These are phyloP conservation scores for Zygoascus biomembranicola DNA, from an alignment of 805 yeast species.

Conservation along the genomic window DNA sequence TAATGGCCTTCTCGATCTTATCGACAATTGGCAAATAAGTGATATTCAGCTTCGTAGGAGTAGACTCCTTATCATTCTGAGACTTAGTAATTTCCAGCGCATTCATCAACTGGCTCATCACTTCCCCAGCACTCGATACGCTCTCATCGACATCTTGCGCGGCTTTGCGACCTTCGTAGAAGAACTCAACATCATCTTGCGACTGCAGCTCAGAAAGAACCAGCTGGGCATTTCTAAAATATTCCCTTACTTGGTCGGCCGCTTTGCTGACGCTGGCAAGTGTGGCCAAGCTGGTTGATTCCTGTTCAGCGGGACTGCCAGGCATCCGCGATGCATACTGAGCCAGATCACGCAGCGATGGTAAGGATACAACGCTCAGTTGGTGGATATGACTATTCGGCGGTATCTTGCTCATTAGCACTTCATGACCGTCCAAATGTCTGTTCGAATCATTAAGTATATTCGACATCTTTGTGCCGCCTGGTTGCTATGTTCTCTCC, in stretches of 20 bases:
- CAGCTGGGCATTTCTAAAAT: conserved; percentile 11
- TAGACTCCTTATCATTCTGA: neutral
- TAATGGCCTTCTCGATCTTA: conserved; percentile 15
- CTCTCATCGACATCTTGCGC: conserved; percentile 13
- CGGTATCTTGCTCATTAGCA: neutral
- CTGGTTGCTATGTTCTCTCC: neutral
- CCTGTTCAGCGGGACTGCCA: neutral
- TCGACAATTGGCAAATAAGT: conserved; percentile 12
- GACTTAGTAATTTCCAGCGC: conserved; percentile 13
- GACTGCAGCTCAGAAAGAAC: conserved; percentile 15
- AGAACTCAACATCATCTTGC: conserved; percentile 20
- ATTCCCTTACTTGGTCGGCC: conserved; percentile 12
- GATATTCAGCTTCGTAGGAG: neutral
- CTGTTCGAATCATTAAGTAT: neutral
- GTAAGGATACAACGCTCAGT: neutral
- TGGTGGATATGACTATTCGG: neutral
- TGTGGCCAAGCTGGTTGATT: neutral
- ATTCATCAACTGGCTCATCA: conserved; percentile 15
- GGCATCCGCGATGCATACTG: neutral
- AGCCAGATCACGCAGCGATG: neutral
- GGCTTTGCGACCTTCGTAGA: conserved; percentile 19
- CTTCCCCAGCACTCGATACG: conserved; percentile 16
- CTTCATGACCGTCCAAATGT: neutral
- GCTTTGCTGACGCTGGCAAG: conserved; percentile 7
- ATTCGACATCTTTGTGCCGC: neutral